Evolutionary conservation across 495 filamentous ascomycete species (phyloP).

Genomic region (Pseudomonodictys pantanalensis): DNA sequence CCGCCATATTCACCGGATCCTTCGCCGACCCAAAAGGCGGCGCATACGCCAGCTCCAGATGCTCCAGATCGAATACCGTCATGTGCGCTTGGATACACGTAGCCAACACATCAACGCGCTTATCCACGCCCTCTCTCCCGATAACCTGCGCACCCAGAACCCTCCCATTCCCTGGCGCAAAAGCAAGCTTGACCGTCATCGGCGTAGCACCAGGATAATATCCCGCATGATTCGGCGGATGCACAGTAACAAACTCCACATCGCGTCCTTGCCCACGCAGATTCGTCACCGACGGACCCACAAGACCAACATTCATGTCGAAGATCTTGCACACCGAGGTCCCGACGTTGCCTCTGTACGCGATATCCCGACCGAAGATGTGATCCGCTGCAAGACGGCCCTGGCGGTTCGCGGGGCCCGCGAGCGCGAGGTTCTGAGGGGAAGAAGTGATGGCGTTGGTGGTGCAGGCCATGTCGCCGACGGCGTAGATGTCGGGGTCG

Average conservation of each 20-base stretch:
- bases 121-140: conserved; percentile 34
- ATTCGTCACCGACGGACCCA: conserved; percentile 24
- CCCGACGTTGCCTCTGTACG: conserved; percentile 37
- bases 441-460: conserved; percentile 22
- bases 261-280: conserved; percentile 14
- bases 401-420: conserved; percentile 41
- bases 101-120: conserved; percentile 39
- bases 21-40: conserved; percentile 41
- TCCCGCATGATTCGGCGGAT: conserved; percentile 39
- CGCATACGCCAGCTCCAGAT: conserved; percentile 39
- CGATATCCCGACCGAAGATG: conserved; percentile 30
- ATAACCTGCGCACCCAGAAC: conserved; percentile 37
- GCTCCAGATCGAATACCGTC: conserved; percentile 40
- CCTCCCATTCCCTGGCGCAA: conserved; percentile 25
- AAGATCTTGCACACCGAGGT: conserved; percentile 37
- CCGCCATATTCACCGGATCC: conserved; percentile 42
- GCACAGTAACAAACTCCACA: conserved; percentile 36
- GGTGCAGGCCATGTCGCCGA: conserved; percentile 42
- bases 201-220: conserved; percentile 39
- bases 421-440: conserved; percentile 29
- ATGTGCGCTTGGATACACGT: conserved; percentile 36
- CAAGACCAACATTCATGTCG: conserved; percentile 30
- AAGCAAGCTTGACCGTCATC: conserved; percentile 34
- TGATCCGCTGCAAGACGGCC: conserved; percentile 39
- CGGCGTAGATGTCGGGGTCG: conserved; percentile 41